Evolutionary conservation across 2,329 filamentous ascomycete genomes (phyloP).

Genomic region (Coniochaeta ligniaria): DNA sequence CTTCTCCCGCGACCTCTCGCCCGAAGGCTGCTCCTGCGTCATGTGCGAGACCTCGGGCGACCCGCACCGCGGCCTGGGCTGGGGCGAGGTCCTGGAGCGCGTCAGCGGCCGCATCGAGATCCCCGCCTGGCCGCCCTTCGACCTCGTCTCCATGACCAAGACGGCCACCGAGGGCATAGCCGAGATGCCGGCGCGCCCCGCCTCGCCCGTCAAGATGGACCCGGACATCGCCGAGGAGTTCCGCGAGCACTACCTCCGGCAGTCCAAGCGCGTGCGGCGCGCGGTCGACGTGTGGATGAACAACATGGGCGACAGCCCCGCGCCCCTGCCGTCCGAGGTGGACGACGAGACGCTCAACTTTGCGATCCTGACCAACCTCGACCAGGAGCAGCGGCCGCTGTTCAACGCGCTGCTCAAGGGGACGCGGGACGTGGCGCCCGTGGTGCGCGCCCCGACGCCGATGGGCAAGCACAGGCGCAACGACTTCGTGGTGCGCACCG

Average conservation of each 20-base stretch:
- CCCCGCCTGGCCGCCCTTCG: constrained; percentile 83
- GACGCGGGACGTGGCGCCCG: constrained; percentile 47
- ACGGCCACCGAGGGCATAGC: constrained; percentile 58
- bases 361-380: constrained; percentile 84
- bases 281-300: constrained; percentile 87
- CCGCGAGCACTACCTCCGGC: constrained; percentile 82
- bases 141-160: constrained; percentile 54
- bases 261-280: constrained; percentile 87
- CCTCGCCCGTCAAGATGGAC: constrained; percentile 68
- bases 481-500: constrained; percentile 67
- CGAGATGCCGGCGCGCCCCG: constrained; percentile 48
- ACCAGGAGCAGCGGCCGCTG: constrained; percentile 65
- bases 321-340: constrained; percentile 75
- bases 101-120: constrained; percentile 84
- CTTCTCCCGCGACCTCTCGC: constrained; percentile 85
- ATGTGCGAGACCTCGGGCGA: constrained; percentile 64
- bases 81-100: constrained; percentile 92
- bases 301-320: constrained; percentile 66
- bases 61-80: constrained; percentile 70
- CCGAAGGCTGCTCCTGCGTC: constrained; percentile 76
- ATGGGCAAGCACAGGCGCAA: constrained; percentile 59
- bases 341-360: constrained; percentile 93
- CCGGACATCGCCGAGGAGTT: constrained; percentile 93
- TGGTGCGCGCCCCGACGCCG: constrained; percentile 62
- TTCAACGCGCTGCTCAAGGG: constrained; percentile 75